Evolutionary conservation across 768 basidiomycete genomes (phyloP).

Genomic region (Inosperma sp.): DNA sequence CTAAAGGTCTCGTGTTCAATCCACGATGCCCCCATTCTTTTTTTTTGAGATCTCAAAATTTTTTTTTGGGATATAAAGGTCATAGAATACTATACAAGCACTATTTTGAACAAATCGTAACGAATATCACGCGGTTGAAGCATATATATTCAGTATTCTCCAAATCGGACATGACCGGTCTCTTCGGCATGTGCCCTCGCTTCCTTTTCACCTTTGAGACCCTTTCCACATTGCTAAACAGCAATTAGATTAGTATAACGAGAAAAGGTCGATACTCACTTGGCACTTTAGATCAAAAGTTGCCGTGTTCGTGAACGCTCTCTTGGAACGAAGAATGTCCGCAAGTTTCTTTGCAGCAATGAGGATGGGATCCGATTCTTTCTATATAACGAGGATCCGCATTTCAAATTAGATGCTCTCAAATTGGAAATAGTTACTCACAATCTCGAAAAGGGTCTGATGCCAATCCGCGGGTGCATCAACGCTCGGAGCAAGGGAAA

Average conservation of each 20-base stretch:
- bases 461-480: constrained; percentile 86
- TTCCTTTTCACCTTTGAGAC: constrained; percentile 91
- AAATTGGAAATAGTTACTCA: constrained; percentile 25
- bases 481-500: constrained; percentile 71
- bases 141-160: constrained; percentile 80
- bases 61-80: background rate
- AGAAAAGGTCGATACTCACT: constrained; percentile 37
- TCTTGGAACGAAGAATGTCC: constrained; percentile 63
- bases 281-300: constrained; percentile 91
- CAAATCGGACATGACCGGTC: constrained; percentile 83
- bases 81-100: too few species aligned
- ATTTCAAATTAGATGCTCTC: too few species aligned
- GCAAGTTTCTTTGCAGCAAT: constrained; percentile 69
- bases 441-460: constrained; percentile 74
- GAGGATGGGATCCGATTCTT: constrained; percentile 51
- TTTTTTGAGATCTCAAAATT: constrained; percentile 2
- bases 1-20: constrained; percentile 73
- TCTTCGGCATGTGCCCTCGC: constrained; percentile 82
- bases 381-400: too few species aligned
- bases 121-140: too few species aligned
- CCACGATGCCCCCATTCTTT: constrained; percentile 61
- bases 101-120: too few species aligned
- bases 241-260: background rate
- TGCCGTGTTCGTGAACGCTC: constrained; percentile 85
- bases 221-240: constrained; percentile 70